Conservation (phyloP, 192 early-diverging fungal species). For the Coemansia erecta region DNA sequence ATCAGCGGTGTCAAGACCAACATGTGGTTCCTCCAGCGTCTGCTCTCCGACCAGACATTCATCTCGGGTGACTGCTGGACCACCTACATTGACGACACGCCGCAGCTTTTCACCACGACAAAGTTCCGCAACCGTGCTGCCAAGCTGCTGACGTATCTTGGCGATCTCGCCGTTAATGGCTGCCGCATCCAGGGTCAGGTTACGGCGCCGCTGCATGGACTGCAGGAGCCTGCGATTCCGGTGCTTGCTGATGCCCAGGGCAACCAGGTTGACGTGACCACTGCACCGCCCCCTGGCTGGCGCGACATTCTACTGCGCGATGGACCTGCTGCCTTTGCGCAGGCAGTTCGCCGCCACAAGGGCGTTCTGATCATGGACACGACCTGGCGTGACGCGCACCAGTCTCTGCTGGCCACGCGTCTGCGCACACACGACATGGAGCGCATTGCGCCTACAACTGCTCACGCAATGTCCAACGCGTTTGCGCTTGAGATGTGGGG, state of each 20-base stretch:
- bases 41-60: constrained; percentile 82
- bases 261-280: constrained; percentile 52
- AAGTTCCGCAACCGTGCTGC: constrained; percentile 81
- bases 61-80: constrained; percentile 88
- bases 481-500: constrained; percentile 98
- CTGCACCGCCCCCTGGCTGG: constrained; percentile 76
- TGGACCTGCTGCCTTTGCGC: constrained; percentile 89
- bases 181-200: constrained; percentile 87
- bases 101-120: constrained; percentile 81
- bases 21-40: constrained; percentile 86
- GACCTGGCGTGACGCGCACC: constrained; percentile 96
- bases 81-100: constrained; percentile 97
- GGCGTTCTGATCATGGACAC: constrained; percentile 95
- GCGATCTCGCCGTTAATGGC: constrained; percentile 90
- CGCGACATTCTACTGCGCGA: constrained; percentile 79
- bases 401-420: constrained; percentile 91
- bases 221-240: constrained; percentile 66
- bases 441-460: constrained; percentile 83
- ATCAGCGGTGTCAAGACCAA: constrained; percentile 97
- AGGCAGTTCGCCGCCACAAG: constrained; percentile 82
- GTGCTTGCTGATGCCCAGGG: constrained; percentile 52
- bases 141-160: constrained; percentile 85
- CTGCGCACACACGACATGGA: constrained; percentile 94
- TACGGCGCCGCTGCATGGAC: constrained; percentile 66
- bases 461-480: constrained; percentile 81